These are phyloP conservation scores for Cryptosporidium tyzzeri DNA, from an alignment of 169 alveolate genomes.

Conservation along the genomic window DNA sequence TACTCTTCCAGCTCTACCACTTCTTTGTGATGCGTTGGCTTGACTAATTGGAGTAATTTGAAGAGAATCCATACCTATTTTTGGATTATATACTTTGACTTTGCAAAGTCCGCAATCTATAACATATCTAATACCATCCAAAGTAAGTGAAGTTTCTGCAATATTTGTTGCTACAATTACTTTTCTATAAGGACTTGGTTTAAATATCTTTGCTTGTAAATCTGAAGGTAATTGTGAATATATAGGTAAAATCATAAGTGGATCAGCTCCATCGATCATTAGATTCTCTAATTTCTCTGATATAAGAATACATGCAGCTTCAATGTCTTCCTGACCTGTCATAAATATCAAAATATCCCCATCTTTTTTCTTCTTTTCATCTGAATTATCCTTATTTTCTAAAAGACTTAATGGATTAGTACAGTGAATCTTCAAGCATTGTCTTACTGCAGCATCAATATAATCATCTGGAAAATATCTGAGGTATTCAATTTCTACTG, in stretches of 20 bases:
- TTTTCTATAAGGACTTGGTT: constrained; percentile 89
- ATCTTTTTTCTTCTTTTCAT: constrained; percentile 70
- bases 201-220: constrained; percentile 95
- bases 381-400: constrained; percentile 76
- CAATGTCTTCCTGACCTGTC: constrained; percentile 99
- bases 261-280: constrained; percentile 90
- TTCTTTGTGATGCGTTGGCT: constrained; percentile 99
- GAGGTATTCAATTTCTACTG: constrained; percentile 94
- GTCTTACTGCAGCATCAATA: constrained; percentile 99
- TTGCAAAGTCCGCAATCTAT: constrained; percentile 99
- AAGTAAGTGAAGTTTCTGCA: constrained; percentile 99
- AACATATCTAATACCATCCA: constrained; percentile 98
- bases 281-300: constrained; percentile 88
- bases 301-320: constrained; percentile 96
- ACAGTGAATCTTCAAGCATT: constrained; percentile 97
- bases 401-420: constrained; percentile 82
- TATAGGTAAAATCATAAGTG: constrained; percentile 92
- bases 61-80: constrained; percentile 99
- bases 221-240: constrained; percentile 99
- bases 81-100: constrained; percentile 98
- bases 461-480: constrained; percentile 96
- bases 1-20: constrained; percentile 99
- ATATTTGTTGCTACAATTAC: constrained; percentile 99
- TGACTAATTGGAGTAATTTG: constrained; percentile 99
- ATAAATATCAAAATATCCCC: constrained; percentile 99